phyloP scores from a whole-genome alignment of 2,329 filamentous ascomycete species.

The Aulographum hederae region DNA sequence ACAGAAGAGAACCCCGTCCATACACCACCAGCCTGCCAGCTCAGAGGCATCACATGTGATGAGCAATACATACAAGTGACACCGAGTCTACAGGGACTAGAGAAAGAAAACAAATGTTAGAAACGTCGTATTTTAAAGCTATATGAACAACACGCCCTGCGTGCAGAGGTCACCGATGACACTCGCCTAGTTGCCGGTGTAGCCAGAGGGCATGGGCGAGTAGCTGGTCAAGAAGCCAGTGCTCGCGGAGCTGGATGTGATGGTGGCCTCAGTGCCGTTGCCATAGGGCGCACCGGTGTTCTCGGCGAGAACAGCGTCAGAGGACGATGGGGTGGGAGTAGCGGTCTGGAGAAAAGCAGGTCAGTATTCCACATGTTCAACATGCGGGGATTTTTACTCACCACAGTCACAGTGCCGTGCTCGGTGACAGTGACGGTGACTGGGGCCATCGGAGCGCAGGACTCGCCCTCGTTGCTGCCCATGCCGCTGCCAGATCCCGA shows the following conservation, averaged over 20 bases:
- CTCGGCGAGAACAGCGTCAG: background rate
- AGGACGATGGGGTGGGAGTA: background rate
- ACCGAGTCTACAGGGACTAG: background rate
- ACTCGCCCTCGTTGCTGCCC: background rate
- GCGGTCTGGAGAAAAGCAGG: background rate
- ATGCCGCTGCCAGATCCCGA: no score
- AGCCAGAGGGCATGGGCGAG: background rate
- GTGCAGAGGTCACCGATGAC: no score
- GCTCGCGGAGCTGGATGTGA: background rate
- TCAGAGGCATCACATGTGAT: background rate
- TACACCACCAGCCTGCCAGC: background rate
- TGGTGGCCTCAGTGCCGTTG: background rate
- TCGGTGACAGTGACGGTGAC: conserved; percentile 16
- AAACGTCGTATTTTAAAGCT: background rate
- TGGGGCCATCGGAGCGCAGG: conserved; percentile 1
- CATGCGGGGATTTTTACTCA: no score
- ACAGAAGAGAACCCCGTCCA: no score
- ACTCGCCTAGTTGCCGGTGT: background rate
- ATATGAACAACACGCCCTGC: no score
- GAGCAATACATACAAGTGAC: background rate
- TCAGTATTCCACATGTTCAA: no score
- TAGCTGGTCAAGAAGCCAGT: background rate
- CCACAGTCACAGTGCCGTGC: conserved; percentile 13
- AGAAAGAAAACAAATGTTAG: background rate
- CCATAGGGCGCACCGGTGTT: background rate